Base-by-base conservation (phyloP, 2,329 filamentous ascomycete species). In the Penicillium sp. region DNA sequence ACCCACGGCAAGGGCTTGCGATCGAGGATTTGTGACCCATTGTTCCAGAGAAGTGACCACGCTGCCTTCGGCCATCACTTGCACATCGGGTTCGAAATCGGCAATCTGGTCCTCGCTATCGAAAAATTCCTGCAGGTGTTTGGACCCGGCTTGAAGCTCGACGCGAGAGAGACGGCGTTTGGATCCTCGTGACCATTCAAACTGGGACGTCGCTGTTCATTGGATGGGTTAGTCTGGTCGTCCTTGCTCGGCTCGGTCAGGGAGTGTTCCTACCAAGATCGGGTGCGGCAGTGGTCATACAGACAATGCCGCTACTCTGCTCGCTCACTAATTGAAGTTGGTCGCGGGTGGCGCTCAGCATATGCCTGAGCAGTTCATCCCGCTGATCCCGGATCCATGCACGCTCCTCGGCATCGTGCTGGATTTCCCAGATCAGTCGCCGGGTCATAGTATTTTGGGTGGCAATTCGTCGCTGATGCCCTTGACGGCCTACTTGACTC, bases 401-500 rank as follows among this genome's bases (percentile, higher is more conserved):
- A n/a, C 61, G 55, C 16, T 57, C 47, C 6, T 52, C 53, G 4
- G 53, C 55, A 35, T 62, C 55, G 23, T 58, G 51, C 37, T 62
- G 60, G 6, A 63, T 61, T 16, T 63, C 61, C 59, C 60, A 65
- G 13, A 65, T 61, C 15, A 65, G 36, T 15, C 59, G 60, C 8
- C 59, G 56, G 2, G 56, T 61, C 20, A 62, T 50, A 12, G 61
- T 60, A 15, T 59, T 64, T 38, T 64, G 59, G 3, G 60, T 55
- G 2, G 59, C 59, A 30, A 54, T 45, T 23, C 53, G 55, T 16
- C 62, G 61, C 11, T 59, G 54, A 18, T 40, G 43, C 9, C 57
- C 55, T 13, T 58, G 55, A 22, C 54, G 44, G 4, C 62, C 62
- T 8, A 62, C 47, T 37, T 64, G 57, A 20, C 53, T 56, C 25